Evolutionary conservation across 139 green algal genomes (phyloP), one percentile per base, ranked within the genome.

Genomic region (Yamagishiella unicocca): DNA sequence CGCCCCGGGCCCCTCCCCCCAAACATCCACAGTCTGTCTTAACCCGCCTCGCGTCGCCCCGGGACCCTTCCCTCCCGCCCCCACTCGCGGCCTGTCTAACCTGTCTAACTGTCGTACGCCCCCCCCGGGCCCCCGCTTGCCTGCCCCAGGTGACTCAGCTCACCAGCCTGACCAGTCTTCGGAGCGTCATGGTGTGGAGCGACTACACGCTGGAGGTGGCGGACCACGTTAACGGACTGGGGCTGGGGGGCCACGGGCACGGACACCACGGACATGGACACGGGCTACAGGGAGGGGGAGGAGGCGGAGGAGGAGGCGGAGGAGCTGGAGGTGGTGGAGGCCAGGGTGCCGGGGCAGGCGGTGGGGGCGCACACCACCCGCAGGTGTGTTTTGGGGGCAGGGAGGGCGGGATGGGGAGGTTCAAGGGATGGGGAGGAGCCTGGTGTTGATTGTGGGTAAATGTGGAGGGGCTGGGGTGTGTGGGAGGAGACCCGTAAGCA

Each of bases 121-220:
- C n/a, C n/a, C n/a, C n/a, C n/a, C n/a, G n/a, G n/a, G n/a, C n/a
- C n/a, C n/a, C n/a, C n/a, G n/a, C n/a, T n/a, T n/a, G n/a, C n/a
- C n/a, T n/a, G n/a, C n/a, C n/a, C 17, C 72, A 89, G 75, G 61
- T 89, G 37, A 85, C 85, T 3, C 74, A 82, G 75, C 75, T 89
- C 35, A 84, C 46, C 29, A 38, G 75, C 61, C 75, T 89, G 27
- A 85, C 85, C 42, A 43, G n/a, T 33, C 75, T 89, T 4, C 75
- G 76, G n/a, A 80, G 55, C 31, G 62, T 89, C 42, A 89, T 89
- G 73, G 85, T 89, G 31, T 89, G 85, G 85, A 72, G 38, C 25
- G 76, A 83, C 62, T 77, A 79, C 58, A 43, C 42, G 22, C 4
- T 85, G 40, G 70, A 78, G 38, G 70, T 78, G 42, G 29, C 35